Evolutionary conservation across 176 grass and related monocot species (phyloP).

Genomic region (Bolboschoenus planiculmis): DNA sequence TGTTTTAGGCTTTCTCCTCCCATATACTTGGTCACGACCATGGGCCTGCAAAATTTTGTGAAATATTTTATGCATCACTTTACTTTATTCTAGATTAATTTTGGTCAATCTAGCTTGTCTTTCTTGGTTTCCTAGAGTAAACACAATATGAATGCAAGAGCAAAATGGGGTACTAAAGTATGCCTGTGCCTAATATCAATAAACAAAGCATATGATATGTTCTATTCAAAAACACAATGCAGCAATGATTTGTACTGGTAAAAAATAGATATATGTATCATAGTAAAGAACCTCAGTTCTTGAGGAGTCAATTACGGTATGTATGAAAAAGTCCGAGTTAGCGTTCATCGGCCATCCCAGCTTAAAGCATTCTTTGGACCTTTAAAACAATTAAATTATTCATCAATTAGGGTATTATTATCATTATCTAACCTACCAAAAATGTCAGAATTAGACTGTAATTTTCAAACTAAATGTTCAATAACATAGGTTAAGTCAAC

Average conservation of each 20-base stretch:
- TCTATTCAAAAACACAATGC: neutral
- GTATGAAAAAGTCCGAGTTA: constrained; percentile 52
- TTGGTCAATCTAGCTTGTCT: neutral
- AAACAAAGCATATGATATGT: neutral
- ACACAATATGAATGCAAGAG: neutral
- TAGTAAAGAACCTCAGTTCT: constrained; percentile 30
- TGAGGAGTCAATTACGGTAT: neutral
- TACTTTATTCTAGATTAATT: neutral
- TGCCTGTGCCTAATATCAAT: neutral
- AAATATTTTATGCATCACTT: neutral
- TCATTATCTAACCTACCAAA: constrained; percentile 14
- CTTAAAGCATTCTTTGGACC: constrained; percentile 79
- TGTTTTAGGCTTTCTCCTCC: constrained; percentile 57
- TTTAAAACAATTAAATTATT: constrained; percentile 29
- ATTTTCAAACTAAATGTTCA: neutral
- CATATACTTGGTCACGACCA: constrained; percentile 26
- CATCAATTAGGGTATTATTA: neutral
- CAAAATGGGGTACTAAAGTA: neutral
- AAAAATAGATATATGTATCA: neutral
- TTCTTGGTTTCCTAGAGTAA: neutral
- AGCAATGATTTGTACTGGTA: neutral
- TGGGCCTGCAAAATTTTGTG: neutral
- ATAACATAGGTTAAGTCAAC: neutral
- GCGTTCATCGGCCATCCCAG: constrained; percentile 51
- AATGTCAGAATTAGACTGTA: neutral